phyloP scores from a whole-genome alignment of 768 basidiomycete genomes.

The Galerina marginata region DNA sequence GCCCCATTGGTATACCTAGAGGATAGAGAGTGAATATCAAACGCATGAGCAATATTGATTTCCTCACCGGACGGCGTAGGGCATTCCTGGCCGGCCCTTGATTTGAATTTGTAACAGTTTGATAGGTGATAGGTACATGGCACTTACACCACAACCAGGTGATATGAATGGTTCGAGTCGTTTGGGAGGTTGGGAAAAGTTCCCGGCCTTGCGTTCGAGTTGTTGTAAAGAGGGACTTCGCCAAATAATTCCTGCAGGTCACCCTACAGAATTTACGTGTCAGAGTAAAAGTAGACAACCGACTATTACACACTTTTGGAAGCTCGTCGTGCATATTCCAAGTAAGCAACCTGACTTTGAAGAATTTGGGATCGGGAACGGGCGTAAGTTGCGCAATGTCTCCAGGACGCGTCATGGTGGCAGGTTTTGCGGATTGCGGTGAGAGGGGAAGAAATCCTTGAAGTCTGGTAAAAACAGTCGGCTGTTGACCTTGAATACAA shows the following conservation, averaged over 20 bases:
- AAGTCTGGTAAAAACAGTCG: slow-evolving; percentile 51
- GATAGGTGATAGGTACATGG: neutral
- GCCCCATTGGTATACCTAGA: slow-evolving; percentile 76
- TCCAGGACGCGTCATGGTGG: neutral
- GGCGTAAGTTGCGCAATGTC: slow-evolving; percentile 7
- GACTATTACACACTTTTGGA: slow-evolving; percentile 57
- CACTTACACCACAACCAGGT: slow-evolving; percentile 77
- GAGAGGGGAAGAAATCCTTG: slow-evolving; percentile 54
- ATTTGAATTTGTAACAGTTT: slow-evolving; percentile 21
- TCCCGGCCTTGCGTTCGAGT: slow-evolving; percentile 29
- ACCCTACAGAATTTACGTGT: slow-evolving; percentile 49
- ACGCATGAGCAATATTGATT: neutral
- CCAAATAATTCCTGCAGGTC: slow-evolving; percentile 77
- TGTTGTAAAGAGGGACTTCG: slow-evolving; percentile 52
- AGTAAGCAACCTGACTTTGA: slow-evolving; percentile 73
- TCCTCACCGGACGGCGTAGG: slow-evolving; percentile 72
- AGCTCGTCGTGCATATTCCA: slow-evolving; percentile 91
- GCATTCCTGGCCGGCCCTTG: slow-evolving; percentile 74
- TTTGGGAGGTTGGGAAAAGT: slow-evolving; percentile 52
- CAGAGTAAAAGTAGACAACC: neutral
- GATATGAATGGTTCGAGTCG: slow-evolving; percentile 70
- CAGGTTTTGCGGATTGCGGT: slow-evolving; percentile 9
- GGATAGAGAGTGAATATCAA: neutral
- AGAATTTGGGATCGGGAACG: slow-evolving; percentile 40
- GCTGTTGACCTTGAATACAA: slow-evolving; percentile 32